Conservation (phyloP, 2,329 filamentous ascomycete species). For the Pseudophaeomoniella oleicola region DNA sequence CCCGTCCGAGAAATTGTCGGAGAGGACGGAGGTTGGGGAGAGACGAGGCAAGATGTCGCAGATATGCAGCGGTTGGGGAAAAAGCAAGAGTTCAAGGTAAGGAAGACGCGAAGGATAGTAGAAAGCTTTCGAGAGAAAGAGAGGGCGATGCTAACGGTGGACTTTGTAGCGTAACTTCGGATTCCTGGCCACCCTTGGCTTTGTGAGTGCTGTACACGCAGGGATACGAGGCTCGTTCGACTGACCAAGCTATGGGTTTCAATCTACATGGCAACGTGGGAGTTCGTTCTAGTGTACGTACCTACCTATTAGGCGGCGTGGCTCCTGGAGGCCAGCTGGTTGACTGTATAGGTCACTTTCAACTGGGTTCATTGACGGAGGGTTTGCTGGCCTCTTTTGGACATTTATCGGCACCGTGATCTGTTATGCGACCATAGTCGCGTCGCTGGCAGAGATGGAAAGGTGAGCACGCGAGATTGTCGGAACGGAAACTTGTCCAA, state of each 20-base stretch:
- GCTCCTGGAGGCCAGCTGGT: no score
- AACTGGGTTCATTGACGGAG: constrained; percentile 7
- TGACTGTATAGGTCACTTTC: not conserved
- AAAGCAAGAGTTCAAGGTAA: constrained; percentile 29
- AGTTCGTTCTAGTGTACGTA: constrained; percentile 9
- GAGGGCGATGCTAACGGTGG: not conserved
- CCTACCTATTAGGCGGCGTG: no score
- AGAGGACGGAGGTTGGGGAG: not conserved
- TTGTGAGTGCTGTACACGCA: no score
- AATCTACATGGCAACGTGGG: constrained; percentile 25
- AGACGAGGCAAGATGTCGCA: not conserved
- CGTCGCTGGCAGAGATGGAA: constrained; percentile 49
- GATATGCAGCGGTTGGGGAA: constrained; percentile 38
- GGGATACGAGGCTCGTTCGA: no score
- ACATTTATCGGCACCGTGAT: constrained; percentile 37
- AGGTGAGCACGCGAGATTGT: constrained; percentile 14
- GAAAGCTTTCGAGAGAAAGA: no score
- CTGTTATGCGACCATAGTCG: constrained; percentile 49
- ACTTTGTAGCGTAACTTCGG: constrained; percentile 2
- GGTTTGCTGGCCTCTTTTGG: constrained; percentile 13
- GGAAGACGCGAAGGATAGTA: no score
- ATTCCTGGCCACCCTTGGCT: constrained; percentile 5
- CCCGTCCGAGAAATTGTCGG: not conserved
- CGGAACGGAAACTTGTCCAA: not conserved
- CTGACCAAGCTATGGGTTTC: no score